Evolutionary conservation across 1,284 basidiomycete genomes (phyloP).

Genomic region (Erythrobasidium hasegawianum): DNA sequence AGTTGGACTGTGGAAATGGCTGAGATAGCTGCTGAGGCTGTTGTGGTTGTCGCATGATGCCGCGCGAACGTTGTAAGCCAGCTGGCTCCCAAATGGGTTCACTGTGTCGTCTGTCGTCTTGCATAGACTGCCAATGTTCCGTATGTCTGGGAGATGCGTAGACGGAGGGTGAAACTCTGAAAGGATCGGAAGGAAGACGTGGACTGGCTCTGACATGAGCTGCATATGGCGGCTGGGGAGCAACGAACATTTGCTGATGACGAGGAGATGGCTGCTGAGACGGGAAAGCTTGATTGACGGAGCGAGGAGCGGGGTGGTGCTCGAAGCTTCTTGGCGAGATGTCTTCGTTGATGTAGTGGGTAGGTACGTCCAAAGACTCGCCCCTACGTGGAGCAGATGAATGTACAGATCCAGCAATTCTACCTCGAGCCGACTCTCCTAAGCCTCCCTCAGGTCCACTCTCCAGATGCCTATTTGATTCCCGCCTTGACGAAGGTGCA

Average conservation of each 20-base stretch:
- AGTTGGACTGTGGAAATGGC: too few species aligned
- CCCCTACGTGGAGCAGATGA: neutral
- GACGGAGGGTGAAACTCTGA: neutral
- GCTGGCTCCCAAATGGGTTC: neutral
- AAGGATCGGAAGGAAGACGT: conserved; percentile 4
- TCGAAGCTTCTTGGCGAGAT: conserved; percentile 5
- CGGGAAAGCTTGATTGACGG: conserved; percentile 4
- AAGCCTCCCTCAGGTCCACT: neutral
- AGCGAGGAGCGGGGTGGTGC: neutral
- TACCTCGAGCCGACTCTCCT: neutral
- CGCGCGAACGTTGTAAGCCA: too few species aligned
- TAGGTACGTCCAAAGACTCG: neutral
- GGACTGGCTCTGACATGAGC: conserved; percentile 18
- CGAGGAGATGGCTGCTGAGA: neutral
- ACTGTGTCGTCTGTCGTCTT: conserved; percentile 11
- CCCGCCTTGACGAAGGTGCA: neutral
- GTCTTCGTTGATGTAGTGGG: conserved; percentile 1
- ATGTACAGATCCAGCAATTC: neutral
- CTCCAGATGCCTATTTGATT: neutral
- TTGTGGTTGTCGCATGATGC: too few species aligned
- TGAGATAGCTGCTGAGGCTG: too few species aligned
- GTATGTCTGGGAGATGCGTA: neutral
- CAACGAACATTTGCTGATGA: neutral
- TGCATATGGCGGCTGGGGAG: conserved; percentile 4
- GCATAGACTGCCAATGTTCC: conserved; percentile 1